Conservation (phyloP, 1,139 yeast species). For the Kluyveromyces marxianus region DNA sequence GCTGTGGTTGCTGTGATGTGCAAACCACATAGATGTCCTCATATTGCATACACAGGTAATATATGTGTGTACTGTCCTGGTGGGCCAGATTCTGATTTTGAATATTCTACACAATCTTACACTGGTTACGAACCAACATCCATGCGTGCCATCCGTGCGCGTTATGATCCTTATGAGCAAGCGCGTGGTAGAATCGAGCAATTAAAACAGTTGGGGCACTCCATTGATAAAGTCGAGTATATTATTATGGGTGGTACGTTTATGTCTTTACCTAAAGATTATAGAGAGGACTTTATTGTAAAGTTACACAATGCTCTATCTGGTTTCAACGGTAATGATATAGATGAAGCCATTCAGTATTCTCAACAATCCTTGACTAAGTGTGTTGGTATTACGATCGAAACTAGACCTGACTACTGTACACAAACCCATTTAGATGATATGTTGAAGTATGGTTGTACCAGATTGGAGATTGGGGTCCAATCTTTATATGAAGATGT, state of each 20-base stretch:
- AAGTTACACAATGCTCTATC: slow-evolving; percentile 91
- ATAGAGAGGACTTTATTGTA: slow-evolving; percentile 82
- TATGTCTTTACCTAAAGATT: slow-evolving; percentile 86
- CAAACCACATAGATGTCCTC: slow-evolving; percentile 98
- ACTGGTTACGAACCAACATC: slow-evolving; percentile 99
- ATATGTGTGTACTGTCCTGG: slow-evolving; percentile 99
- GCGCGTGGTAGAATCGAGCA: slow-evolving; percentile 98
- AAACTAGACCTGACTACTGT: slow-evolving; percentile 98
- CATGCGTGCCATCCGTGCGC: slow-evolving; percentile 95
- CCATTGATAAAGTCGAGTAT: slow-evolving; percentile 94
- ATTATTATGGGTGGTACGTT: slow-evolving; percentile 99
- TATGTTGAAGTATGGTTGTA: slow-evolving; percentile 94
- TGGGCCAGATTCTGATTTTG: slow-evolving; percentile 98
- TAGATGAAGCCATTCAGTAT: slow-evolving; percentile 84
- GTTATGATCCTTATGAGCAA: slow-evolving; percentile 97
- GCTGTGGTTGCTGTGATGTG: slow-evolving; percentile 99
- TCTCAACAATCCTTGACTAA: slow-evolving; percentile 94
- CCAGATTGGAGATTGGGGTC: slow-evolving; percentile 94
- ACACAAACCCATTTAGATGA: slow-evolving; percentile 92
- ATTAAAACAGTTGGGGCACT: slow-evolving; percentile 88
- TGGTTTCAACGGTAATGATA: slow-evolving; percentile 80
- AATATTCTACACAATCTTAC: slow-evolving; percentile 94
- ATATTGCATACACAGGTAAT: slow-evolving; percentile 96
- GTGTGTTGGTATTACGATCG: slow-evolving; percentile 97
- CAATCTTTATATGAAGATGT: slow-evolving; percentile 97